A percentile compares a stretch with the other conserved stretches of the same genome.
phyloP scores from a whole-genome alignment of 306 rosid genomes.

The Quercus variabilis region DNA sequence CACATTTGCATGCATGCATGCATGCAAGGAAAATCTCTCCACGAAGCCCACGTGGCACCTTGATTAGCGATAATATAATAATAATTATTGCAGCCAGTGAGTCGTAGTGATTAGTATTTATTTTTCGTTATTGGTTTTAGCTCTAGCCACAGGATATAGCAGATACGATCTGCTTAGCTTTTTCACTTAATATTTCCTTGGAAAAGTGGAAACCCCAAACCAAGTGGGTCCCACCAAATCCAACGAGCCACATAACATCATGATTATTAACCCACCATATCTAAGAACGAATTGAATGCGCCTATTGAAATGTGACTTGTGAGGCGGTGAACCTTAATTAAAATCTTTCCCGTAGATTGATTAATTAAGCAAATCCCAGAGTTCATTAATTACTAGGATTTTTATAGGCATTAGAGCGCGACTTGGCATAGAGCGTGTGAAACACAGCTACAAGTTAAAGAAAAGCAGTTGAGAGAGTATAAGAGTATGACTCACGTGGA shows the following conservation, averaged over 20 bases:
- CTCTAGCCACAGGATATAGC: slow-evolving; percentile 6
- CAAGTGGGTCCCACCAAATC: slow-evolving; percentile 76
- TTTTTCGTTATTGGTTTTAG: slow-evolving; percentile 10
- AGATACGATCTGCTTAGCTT: slow-evolving; percentile 28
- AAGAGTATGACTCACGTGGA: slow-evolving; percentile 28
- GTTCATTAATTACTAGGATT: slow-evolving; percentile 29
- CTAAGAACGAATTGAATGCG: background rate
- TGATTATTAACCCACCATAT: slow-evolving; percentile 24
- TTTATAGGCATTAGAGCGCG: slow-evolving; percentile 9
- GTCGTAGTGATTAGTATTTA: background rate
- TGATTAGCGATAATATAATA: slow-evolving; percentile 25
- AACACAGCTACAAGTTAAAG: background rate
- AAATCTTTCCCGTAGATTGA: background rate
- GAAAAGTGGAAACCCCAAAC: slow-evolving; percentile 41
- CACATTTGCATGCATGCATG: slow-evolving; percentile 71
- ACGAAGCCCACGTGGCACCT: slow-evolving; percentile 66
- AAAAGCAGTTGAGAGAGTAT: background rate
- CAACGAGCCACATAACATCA: slow-evolving; percentile 65
- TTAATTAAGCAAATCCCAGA: slow-evolving; percentile 65
- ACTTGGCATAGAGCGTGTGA: slow-evolving; percentile 17
- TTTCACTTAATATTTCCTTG: slow-evolving; percentile 21
- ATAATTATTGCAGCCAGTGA: background rate
- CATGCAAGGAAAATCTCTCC: slow-evolving; percentile 35
- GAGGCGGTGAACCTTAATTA: slow-evolving; percentile 33
- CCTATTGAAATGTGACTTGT: slow-evolving; percentile 5